Evolutionary conservation across 768 basidiomycete species (phyloP).

Genomic region (Trametopsis cervina): DNA sequence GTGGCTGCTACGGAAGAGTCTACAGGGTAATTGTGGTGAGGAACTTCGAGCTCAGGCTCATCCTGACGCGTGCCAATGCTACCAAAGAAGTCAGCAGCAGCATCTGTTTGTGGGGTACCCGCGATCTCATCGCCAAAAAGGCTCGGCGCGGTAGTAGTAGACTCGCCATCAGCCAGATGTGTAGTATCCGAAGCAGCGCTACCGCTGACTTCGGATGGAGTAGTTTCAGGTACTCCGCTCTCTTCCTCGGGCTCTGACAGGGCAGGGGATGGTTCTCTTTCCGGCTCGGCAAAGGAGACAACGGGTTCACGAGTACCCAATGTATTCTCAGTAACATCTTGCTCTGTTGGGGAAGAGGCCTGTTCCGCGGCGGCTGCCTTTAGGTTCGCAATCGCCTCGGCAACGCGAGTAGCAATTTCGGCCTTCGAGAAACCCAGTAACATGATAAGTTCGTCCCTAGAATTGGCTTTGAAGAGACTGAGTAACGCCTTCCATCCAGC

Average conservation of each 20-base stretch:
- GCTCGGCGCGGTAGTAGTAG: constrained; percentile 80
- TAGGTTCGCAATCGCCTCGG: constrained; percentile 73
- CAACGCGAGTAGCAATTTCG: constrained; percentile 72
- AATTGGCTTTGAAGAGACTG: constrained; percentile 83
- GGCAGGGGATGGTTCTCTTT: constrained; percentile 32
- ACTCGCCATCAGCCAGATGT: constrained; percentile 61
- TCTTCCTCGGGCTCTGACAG: constrained; percentile 35
- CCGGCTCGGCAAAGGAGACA: constrained; percentile 81
- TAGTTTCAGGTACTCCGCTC: constrained; percentile 43
- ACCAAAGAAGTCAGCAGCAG: constrained; percentile 85
- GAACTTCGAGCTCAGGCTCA: constrained; percentile 46
- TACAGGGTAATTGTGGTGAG: constrained; percentile 70
- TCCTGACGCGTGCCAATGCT: constrained; percentile 54
- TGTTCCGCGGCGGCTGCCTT: constrained; percentile 37
- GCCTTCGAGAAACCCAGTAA: constrained; percentile 89
- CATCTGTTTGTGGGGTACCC: constrained; percentile 59
- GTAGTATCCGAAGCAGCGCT: constrained; percentile 53
- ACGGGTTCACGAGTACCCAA: constrained; percentile 58
- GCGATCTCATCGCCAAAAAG: constrained; percentile 78
- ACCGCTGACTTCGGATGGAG: constrained; percentile 69
- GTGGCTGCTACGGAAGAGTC: constrained; percentile 96
- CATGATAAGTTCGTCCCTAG: constrained; percentile 83
- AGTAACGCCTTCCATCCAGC: constrained; percentile 85
- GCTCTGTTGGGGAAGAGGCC: constrained; percentile 21
- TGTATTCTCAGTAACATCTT: constrained; percentile 29